phyloP scores from a whole-genome alignment of 306 rosid species.

The Acmispon strigosus region DNA sequence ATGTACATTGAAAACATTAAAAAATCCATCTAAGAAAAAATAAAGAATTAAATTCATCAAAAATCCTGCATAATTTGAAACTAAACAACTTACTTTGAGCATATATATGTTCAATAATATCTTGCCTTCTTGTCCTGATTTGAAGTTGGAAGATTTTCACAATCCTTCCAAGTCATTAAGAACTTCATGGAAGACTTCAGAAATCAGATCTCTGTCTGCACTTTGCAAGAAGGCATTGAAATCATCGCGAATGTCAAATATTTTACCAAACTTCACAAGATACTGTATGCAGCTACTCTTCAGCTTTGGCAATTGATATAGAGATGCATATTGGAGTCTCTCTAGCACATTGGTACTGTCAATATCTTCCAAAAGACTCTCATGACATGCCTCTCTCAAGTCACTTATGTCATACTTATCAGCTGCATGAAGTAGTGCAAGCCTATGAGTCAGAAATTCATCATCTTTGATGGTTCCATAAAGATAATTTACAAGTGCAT shows the following conservation, averaged over 20 bases:
- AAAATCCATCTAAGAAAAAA: too few species aligned
- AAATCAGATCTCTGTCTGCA: too few species aligned
- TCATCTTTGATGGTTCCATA: constrained; percentile 59
- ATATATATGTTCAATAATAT: too few species aligned
- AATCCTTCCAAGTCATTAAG: too few species aligned
- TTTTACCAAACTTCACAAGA: constrained; percentile 76
- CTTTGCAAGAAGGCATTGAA: too few species aligned
- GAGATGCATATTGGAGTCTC: constrained; percentile 51
- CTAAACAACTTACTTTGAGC: too few species aligned
- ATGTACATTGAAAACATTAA: too few species aligned
- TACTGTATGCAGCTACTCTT: constrained; percentile 62
- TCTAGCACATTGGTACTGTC: constrained; percentile 15
- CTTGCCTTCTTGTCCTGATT: too few species aligned
- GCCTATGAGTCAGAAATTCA: constrained; percentile 53
- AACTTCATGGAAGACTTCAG: too few species aligned
- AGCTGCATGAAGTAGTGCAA: constrained; percentile 35
- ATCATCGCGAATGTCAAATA: constrained; percentile 15
- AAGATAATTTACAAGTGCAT: constrained; percentile 25
- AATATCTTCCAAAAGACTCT: constrained; percentile 73
- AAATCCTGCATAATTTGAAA: too few species aligned
- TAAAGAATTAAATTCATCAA: too few species aligned
- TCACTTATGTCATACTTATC: constrained; percentile 62
- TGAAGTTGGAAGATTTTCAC: too few species aligned
- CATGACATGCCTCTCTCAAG: not conserved
- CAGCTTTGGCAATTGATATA: constrained; percentile 48